Evolutionary conservation across 192 early-diverging fungal species (phyloP).

Genomic region (Obelidium mucronatum): DNA sequence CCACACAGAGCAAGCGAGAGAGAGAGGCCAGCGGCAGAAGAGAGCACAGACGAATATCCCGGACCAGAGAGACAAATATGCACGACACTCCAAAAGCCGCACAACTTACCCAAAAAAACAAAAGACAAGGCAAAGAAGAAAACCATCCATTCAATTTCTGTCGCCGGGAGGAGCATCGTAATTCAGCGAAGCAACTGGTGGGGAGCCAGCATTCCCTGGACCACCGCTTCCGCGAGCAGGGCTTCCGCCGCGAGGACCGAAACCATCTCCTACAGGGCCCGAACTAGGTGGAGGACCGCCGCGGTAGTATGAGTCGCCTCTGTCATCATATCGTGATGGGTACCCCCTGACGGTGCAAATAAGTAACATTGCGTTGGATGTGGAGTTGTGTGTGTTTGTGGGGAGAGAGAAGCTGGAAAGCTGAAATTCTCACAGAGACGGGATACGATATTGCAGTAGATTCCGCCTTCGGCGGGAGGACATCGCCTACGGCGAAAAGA

Average conservation of each 20-base stretch:
- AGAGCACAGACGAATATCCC: too few species aligned
- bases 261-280: conserved; percentile 4
- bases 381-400: too few species aligned
- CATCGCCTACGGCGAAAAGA: too few species aligned
- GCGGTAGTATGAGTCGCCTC: conserved; percentile 11
- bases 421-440: too few species aligned
- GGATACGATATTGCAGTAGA: too few species aligned
- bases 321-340: conserved; percentile 19
- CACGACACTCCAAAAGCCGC: too few species aligned
- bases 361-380: too few species aligned
- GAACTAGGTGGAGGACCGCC: conserved; percentile 4
- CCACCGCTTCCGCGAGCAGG: neutral
- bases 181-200: neutral
- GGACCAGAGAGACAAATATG: too few species aligned
- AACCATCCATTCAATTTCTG: neutral
- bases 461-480: too few species aligned
- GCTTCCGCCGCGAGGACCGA: conserved; percentile 3
- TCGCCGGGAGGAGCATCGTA: neutral
- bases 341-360: conserved; percentile 38
- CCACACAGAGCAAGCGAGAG: too few species aligned
- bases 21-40: too few species aligned
- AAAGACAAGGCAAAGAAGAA: neutral
- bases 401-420: too few species aligned
- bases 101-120: neutral
- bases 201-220: neutral